Evolutionary conservation across 345 rosid genomes (phyloP), one percentile per base, ranked within the genome.

Genomic region (Rhodamnia argentea): DNA sequence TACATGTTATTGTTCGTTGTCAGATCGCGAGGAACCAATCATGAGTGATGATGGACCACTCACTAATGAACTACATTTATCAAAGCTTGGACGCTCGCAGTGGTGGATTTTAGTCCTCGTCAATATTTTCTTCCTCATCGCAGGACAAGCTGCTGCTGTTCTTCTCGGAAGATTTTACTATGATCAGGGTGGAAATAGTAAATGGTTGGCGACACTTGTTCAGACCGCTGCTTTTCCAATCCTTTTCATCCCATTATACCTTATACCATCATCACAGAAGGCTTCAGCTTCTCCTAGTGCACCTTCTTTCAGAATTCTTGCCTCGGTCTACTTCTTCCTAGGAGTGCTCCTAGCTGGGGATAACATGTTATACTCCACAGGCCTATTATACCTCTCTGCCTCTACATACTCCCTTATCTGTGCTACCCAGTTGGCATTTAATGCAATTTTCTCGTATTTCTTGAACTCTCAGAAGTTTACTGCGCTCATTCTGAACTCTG

Each of bases 351-450:
- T 94, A 54, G 96, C 94, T 18, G 94, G 93, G 22, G 96, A 95
- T 88, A 93, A 94, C 88, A 83, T 92, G 91, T 59, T 95, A 62
- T 95, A 94, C 87, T 93, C 98, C 32, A 29, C 87, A 55, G 99
- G 99, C 52, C 95, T 97, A 70, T 85, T 90, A 85, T 93, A 93
- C 88, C 98, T 97, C 64, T 91, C 98, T 2, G 95, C 94, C 84
- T 96, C 98, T 53, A 93, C 98, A 20, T 97, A 94, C 85, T 95
- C 98, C 18, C 94, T 97, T 57, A 90, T 93, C 27, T 96, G 96
- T 84, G 96, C 95, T 11, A 90, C 94, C 81, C 99, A 97, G 64
- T 88, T 97, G 82, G 94, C 93, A 54, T 96, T 94, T 82, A 97
- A 95, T 89, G 94, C 95, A 6, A 86, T 96, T 54, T 95, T 96